A percentile compares a stretch with the other conserved stretches of the same genome.
phyloP scores from a whole-genome alignment of 2,329 filamentous ascomycete genomes.

The Zasmidium citrigriseum region DNA sequence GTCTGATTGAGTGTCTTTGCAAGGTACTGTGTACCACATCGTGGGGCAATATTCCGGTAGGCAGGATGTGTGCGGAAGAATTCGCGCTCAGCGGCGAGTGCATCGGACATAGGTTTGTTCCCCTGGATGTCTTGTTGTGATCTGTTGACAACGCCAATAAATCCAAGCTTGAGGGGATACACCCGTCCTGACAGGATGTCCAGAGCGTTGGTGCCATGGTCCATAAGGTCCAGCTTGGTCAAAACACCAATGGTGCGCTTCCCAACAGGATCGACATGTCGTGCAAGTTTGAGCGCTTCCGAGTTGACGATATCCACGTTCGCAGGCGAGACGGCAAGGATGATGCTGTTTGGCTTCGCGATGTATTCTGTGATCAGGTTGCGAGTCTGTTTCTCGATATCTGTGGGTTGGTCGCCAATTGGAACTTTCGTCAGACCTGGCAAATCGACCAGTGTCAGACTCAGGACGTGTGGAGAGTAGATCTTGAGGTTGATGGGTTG shows the following conservation, averaged over 20 bases:
- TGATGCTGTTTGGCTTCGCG: slow-evolving; percentile 97
- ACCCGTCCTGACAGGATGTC: slow-evolving; percentile 97
- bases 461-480: slow-evolving; percentile 95
- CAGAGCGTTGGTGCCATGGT: slow-evolving; percentile 95
- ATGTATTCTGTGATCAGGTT: slow-evolving; percentile 98
- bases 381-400: slow-evolving; percentile 98
- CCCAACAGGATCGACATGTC: slow-evolving; percentile 93
- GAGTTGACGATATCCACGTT: slow-evolving; percentile 99
- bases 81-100: slow-evolving; percentile 83
- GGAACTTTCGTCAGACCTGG: slow-evolving; percentile 96
- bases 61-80: slow-evolving; percentile 98
- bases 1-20: slow-evolving; percentile 95
- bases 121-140: slow-evolving; percentile 98
- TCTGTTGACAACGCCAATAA: slow-evolving; percentile 96
- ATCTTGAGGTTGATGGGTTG: slow-evolving; percentile 98
- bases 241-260: slow-evolving; percentile 94
- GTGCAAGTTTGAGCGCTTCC: slow-evolving; percentile 91
- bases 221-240: slow-evolving; percentile 97
- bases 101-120: slow-evolving; percentile 91
- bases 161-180: slow-evolving; percentile 94
- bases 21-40: slow-evolving; percentile 91
- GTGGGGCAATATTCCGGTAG: slow-evolving; percentile 90
- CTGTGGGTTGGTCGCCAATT: slow-evolving; percentile 93
- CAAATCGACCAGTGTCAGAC: slow-evolving; percentile 92
- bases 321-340: slow-evolving; percentile 92